Evolutionary conservation across 2,329 filamentous ascomycete genomes (phyloP), one percentile per base, ranked within the genome.

Genomic region (Whalleya microplaca): DNA sequence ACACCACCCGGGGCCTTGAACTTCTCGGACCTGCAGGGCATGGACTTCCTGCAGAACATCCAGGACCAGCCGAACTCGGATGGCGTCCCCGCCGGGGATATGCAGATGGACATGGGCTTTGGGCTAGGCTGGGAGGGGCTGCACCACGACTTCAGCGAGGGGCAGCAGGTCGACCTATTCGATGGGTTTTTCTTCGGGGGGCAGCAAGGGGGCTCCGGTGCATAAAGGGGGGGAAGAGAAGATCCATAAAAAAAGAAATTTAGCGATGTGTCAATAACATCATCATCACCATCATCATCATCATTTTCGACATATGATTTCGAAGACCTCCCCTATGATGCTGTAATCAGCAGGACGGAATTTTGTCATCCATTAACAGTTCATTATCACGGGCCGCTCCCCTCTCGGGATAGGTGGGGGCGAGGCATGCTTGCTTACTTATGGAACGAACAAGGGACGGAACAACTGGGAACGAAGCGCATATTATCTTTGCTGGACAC

Each of bases 161-260:
- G 79, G 48, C 78, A 83, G 68, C 80, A 85, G 67, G 80, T 89
- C 67, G 84, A 90, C 56, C 81, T 87, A 0, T 90, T 91, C 72
- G 88, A 90, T 67, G 85, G 85, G 0, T 91, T 91, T 69, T 90
- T 89, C 75, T 89, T 90, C 69, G 86, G 87, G 1, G 82, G 81
- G 0, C 80, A 81, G 62, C 76, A 76, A 59, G 72, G 75, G 4
- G 69, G 69, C n/a, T n/a, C n/a, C 14, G 64, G 64, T 12, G 50
- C 44, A 29, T 40, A 12, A 21, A 21, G 14, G 20, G 21, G 5
- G 5, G 27, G 6, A 12, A 3, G 58, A 41, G 16, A 29, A 47
- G 41, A 27, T 27, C 29, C 8, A 45, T 41, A 48, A n/a, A 23
- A 16, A 54, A 41, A 21, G 29, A 47, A 3, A 29, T 16, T 16